These are phyloP conservation scores for Catharanthus roseus DNA, from an alignment of 257 asterid species.

Conservation along the genomic window DNA sequence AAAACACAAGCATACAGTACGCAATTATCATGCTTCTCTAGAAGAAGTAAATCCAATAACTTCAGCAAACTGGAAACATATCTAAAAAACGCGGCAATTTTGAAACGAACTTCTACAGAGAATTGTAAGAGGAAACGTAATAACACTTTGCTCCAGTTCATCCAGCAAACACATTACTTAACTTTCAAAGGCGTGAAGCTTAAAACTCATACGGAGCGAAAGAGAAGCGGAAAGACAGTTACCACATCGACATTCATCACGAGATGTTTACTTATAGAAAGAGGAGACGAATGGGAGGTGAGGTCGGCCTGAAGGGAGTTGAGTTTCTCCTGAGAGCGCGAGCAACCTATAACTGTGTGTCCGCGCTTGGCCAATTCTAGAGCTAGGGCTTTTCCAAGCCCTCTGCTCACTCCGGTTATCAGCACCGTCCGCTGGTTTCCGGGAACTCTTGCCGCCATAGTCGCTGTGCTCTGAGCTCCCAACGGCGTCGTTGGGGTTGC, in stretches of 20 bases:
- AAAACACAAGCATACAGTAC: neutral
- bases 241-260: slow-evolving; percentile 88
- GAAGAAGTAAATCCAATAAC: neutral
- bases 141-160: neutral
- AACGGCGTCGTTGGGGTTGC: slow-evolving; percentile 34
- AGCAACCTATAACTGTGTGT: slow-evolving; percentile 85
- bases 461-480: slow-evolving; percentile 25
- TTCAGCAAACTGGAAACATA: neutral
- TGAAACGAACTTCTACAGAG: neutral
- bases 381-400: slow-evolving; percentile 90
- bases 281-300: slow-evolving; percentile 19
- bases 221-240: slow-evolving; percentile 2
- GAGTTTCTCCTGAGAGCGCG: slow-evolving; percentile 75
- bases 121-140: neutral
- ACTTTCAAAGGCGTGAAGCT: neutral
- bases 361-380: slow-evolving; percentile 82
- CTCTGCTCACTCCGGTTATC: slow-evolving; percentile 88
- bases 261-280: slow-evolving; percentile 39
- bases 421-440: slow-evolving; percentile 43
- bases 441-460: slow-evolving; percentile 28
- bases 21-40: neutral
- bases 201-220: neutral
- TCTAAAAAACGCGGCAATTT: neutral
- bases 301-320: slow-evolving; percentile 69
- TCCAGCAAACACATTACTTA: neutral